Base-by-base conservation (phyloP, 495 filamentous ascomycete species). In the Xylaria cubensis region DNA sequence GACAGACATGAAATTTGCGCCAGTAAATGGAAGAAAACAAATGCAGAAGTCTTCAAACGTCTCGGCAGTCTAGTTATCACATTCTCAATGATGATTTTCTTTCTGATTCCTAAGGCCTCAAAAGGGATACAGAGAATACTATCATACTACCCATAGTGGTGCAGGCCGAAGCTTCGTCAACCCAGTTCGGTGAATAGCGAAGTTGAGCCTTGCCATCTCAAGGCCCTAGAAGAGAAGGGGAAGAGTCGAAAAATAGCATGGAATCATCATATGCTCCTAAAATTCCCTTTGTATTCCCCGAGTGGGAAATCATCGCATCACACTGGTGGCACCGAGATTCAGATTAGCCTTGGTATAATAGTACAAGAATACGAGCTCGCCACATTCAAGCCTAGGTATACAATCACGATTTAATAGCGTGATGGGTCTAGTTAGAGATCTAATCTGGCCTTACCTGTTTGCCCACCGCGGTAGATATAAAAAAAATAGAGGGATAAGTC, bases 201-300 rank as follows among this genome's bases (percentile, higher is more conserved):
- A 24, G 10, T 17, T 1, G 32, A 9, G 24, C 12, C 51, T 24
- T 56, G 26, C 26, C 29, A 4, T 17, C 53, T 7, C 5, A 56
- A 29, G 12, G 26, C 2, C 53, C 6, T 32, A 17, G 26, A 2
- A 56, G 24, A 32, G 12, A 32, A 21, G 19, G 34, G 21, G 17
- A 36, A 53, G 48, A 21, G 26, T 24, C n/a, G 44, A 67, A 67
- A 51, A 67, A 17, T 6, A 26, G 42, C 19, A 34, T 29, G 17
- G 12, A 26, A n/a, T n/a, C n/a, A n/a, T n/a, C n/a, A n/a, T n/a
- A n/a, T n/a, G 44, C 13, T 17, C 50, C 48, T 67, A 29, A 26
- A 32, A 56, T 17, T 44, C n/a, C 29, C 34, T 32, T 29, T 41
- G 65, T 67, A 67, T 42, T 67, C 65, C 48, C 65, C 65, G 65